phyloP scores from a whole-genome alignment of 495 filamentous ascomycete genomes.

The Pseudevernia furfuracea region DNA sequence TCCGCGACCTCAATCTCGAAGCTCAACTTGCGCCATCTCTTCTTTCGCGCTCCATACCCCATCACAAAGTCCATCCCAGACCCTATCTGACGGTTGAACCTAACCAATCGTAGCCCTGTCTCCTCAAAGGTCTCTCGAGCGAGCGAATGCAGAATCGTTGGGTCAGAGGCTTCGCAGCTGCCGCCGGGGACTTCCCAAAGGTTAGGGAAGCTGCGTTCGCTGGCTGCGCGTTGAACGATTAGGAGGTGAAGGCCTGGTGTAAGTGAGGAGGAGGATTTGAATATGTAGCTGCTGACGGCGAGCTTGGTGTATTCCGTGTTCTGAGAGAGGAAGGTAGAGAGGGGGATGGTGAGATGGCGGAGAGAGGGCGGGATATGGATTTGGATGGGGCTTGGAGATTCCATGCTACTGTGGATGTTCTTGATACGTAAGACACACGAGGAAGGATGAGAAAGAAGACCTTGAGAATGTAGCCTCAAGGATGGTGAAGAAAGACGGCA shows the following conservation, averaged over 20 bases:
- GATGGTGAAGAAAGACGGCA: too few species aligned
- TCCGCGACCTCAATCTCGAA: constrained; percentile 32
- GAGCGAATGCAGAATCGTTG: constrained; percentile 46
- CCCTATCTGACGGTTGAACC: constrained; percentile 39
- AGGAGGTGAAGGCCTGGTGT: constrained; percentile 30
- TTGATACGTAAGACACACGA: not conserved
- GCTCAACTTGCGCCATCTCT: constrained; percentile 29
- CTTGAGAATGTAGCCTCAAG: too few species aligned
- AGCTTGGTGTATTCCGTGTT: constrained; percentile 34
- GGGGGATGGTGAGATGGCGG: constrained; percentile 33
- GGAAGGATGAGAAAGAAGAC: not conserved
- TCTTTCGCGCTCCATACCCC: not conserved
- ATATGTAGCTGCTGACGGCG: constrained; percentile 40
- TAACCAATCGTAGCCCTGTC: constrained; percentile 44
- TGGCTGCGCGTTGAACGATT: constrained; percentile 46
- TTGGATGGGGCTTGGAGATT: constrained; percentile 1
- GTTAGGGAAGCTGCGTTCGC: constrained; percentile 40
- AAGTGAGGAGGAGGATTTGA: constrained; percentile 26
- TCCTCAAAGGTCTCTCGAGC: constrained; percentile 55
- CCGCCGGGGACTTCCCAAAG: constrained; percentile 57
- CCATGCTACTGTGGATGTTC: not conserved
- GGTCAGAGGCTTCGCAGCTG: constrained; percentile 39
- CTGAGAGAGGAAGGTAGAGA: constrained; percentile 31
- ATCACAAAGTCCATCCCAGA: constrained; percentile 27
- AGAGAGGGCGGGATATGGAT: constrained; percentile 37